Percentiles rank a stretch among this genome's conserved stretches.
Conservation (phyloP, 2,329 filamentous ascomycete species). For the Grosmannia clavigera region DNA sequence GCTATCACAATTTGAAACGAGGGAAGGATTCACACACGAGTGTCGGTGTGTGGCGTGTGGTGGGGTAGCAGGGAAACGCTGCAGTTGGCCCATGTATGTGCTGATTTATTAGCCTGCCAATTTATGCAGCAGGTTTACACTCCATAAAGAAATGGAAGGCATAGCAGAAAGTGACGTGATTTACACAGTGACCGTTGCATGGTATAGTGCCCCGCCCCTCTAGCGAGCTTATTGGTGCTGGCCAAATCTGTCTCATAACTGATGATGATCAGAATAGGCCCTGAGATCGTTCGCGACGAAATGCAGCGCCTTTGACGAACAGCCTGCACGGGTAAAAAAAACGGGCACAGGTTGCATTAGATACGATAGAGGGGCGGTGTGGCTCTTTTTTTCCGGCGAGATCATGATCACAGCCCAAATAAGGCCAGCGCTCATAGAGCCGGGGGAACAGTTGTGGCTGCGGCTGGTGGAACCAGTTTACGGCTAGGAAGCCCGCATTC, state of each 20-base stretch:
- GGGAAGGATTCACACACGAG: neutral
- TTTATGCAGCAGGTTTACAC: neutral
- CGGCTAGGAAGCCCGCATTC: no score
- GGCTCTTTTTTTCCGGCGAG: neutral
- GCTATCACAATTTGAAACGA: neutral
- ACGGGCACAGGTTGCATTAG: conserved; percentile 5
- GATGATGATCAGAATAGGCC: conserved; percentile 1
- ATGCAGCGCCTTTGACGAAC: neutral
- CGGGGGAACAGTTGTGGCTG: conserved; percentile 36
- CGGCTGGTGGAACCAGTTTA: conserved; percentile 28
- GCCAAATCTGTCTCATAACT: no score
- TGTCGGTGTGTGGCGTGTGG: neutral
- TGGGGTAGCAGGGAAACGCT: neutral
- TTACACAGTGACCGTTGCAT: neutral
- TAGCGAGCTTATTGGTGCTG: neutral
- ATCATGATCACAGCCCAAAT: no score
- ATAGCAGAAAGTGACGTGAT: neutral
- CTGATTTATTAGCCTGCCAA: neutral
- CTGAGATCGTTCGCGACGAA: neutral
- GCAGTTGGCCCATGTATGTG: neutral
- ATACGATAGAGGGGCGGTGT: conserved; percentile 14
- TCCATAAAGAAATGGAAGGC: neutral
- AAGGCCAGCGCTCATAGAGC: conserved; percentile 27
- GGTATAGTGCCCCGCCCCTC: neutral
- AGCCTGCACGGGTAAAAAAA: conserved; percentile 14